Base-by-base conservation (phyloP, 2,329 filamentous ascomycete genomes). In the Cordyceps pruinosa region DNA sequence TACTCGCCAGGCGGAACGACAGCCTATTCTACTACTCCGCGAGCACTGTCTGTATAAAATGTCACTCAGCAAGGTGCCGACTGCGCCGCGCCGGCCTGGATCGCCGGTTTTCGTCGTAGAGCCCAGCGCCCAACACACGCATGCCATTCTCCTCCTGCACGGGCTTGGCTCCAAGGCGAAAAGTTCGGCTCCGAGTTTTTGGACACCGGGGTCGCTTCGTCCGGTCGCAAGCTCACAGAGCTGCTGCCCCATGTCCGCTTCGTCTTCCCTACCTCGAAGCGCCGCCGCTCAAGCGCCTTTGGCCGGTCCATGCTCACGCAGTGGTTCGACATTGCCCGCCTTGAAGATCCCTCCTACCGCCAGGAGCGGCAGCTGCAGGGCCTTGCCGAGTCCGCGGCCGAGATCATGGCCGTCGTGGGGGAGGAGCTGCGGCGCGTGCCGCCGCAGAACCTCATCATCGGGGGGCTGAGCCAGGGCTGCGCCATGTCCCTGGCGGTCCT, bases 401-500 rank as follows among this genome's bases (percentile, higher is more conserved):
- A 72, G 55, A 57, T 78, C 0, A 58, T 70, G 2, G 56, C 54
- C 2, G 57, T 78, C 8, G 59, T 78, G 26, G 59, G 55, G 2
- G 32, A 63, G 10, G 76, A 79, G 61, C 51, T 62, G 58, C 3
- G 57, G 30, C 64, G 60, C 15, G 64, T 70, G 46, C 66, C 57
- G 54, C 66, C 48, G 30, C 34, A 61, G 21, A 78, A 77, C 50
- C 66, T 82, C 15, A 65, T 82, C 7, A 59, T 83, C 1, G 77
- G 77, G 17, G 78, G 79, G 0, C 59, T 82, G n/a, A 81, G 79
- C 62, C 77, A 81, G 60, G 79, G 79, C 0, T 81, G 76, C 61
- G 79, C 78, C 1, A 73, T 75, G 62, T 68, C 69, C 0, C 60
- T 81, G 10, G 68, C 73, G 21, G 61, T 72, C 2, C 62, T 80